Base-by-base conservation (phyloP, 2,329 filamentous ascomycete genomes). In the Aureobasidium lini region DNA sequence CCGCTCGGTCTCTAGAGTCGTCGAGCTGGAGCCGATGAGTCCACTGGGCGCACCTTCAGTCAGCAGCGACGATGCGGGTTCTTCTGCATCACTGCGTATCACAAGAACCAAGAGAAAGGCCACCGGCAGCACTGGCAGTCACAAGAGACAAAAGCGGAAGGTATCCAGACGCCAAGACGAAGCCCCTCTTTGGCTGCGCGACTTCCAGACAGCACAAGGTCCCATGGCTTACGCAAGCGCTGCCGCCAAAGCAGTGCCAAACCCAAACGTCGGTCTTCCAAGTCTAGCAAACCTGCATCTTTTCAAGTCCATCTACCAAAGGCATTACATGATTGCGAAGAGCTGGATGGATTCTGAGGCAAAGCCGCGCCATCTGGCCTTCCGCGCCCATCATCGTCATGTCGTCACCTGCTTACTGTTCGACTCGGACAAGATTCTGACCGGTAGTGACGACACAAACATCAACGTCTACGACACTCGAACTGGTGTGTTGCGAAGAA, bases 381-480 rank as follows among this genome's bases (percentile, higher is more conserved):
- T 99, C 73, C 86, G 90, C n/a, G 94, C 94, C 5, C 94, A 99
- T 70, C 90, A 94, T 62, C 86, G 90, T 36, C 93, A 97, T 75
- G 94, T 99, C 62, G 95, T 99, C 56, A 99, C 94, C 15, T 99
- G 94, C 70, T 81, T 99, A 57, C 92, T 99, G 71, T 99, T 99
- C 67, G 94, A 99, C 69, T 89, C 92, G 50, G 92, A 99, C 78
- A 97, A 97, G 75, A 96, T 99, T 65, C 82, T 99, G 65, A 99
- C 94, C 1, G 94, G 94, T 29, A 97, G 93, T 69, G 94, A 99
- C 71, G 94, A 99, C 70, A 96, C 92, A 4, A 86, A 96, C 63
- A 99, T 99, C 68, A 92, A 99, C 67, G 91, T 99, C 34, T 99
- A 97, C 72, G 92, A 97, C 70, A 97, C 94, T 11, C 95, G 94